phyloP scores from a whole-genome alignment of 768 basidiomycete species.

The Termitomyces sp. region DNA sequence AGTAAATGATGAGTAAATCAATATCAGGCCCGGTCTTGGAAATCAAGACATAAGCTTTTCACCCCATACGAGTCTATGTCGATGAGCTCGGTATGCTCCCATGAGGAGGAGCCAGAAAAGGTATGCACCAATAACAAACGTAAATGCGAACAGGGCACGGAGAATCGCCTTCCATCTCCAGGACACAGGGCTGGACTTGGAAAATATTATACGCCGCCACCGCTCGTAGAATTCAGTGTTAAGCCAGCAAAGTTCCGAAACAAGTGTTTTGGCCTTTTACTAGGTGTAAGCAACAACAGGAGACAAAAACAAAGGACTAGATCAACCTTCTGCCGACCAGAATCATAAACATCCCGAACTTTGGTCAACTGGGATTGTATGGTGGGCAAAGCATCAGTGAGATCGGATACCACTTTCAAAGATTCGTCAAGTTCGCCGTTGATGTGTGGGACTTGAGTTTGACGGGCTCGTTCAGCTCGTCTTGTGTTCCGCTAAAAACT shows the following conservation, averaged over 20 bases:
- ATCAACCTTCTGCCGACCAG: conserved; percentile 62
- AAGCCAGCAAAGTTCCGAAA: conserved; percentile 66
- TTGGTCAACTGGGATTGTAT: conserved; percentile 59
- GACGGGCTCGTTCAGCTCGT: conserved; percentile 56
- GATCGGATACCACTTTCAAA: conserved; percentile 49
- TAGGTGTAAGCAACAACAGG: conserved; percentile 3
- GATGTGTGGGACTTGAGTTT: conserved; percentile 59
- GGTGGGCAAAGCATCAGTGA: conserved; percentile 56
- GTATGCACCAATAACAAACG: conserved; percentile 56
- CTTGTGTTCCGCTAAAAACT: conserved; percentile 48
- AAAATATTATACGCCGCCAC: conserved; percentile 72
- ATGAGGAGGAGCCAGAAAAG: conserved; percentile 56
- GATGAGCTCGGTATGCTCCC: conserved; percentile 71
- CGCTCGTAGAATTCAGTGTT: conserved; percentile 78
- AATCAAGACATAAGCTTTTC: conserved; percentile 67
- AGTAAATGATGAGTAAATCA: background rate
- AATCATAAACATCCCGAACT: conserved; percentile 66
- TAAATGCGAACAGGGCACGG: conserved; percentile 54
- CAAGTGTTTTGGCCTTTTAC: conserved; percentile 58
- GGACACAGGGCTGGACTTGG: conserved; percentile 67
- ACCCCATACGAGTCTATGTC: conserved; percentile 76
- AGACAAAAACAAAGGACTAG: background rate
- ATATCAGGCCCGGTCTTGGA: background rate
- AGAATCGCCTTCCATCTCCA: conserved; percentile 64
- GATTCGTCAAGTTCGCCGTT: conserved; percentile 59